These are phyloP conservation scores for Trichoderma breve DNA, from an alignment of 2,329 filamentous ascomycete species.

Conservation along the genomic window DNA sequence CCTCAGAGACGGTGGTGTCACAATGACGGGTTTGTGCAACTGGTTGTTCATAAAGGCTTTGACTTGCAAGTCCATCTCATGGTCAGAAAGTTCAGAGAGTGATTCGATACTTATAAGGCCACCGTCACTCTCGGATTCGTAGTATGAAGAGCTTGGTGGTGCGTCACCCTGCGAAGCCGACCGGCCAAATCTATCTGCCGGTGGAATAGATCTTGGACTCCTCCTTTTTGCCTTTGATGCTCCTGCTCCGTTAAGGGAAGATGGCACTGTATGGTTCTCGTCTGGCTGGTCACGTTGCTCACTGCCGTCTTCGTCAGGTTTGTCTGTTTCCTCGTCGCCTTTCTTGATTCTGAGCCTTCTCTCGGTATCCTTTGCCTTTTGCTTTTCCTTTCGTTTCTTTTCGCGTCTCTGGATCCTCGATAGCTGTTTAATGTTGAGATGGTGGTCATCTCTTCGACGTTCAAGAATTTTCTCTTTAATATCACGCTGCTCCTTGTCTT, in stretches of 20 bases:
- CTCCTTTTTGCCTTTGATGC: conserved; percentile 24
- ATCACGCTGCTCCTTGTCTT: conserved; percentile 37
- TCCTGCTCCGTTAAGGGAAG: conserved; percentile 1
- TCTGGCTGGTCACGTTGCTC: conserved; percentile 21
- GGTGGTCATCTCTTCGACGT: conserved; percentile 38
- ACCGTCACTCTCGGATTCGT: conserved; percentile 30
- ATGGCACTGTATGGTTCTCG: conserved; percentile 11
- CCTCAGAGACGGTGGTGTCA: background rate
- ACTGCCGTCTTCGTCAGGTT: conserved; percentile 4
- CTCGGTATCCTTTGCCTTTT: conserved; percentile 69
- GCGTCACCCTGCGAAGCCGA: background rate
- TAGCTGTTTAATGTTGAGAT: conserved; percentile 38
- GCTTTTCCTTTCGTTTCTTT: conserved; percentile 73
- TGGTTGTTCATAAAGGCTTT: conserved; percentile 22
- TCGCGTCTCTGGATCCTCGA: conserved; percentile 31
- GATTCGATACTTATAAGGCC: conserved; percentile 33
- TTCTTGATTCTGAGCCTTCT: conserved; percentile 26
- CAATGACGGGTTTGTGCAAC: background rate
- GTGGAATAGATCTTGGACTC: background rate
- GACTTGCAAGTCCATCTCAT: conserved; percentile 38
- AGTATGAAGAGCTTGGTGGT: background rate
- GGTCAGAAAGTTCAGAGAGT: conserved; percentile 41
- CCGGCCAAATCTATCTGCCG: conserved; percentile 18
- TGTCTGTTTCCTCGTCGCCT: background rate
- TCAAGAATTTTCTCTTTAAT: conserved; percentile 42